These are phyloP conservation scores for Rubroshorea leprosula DNA, from an alignment of 345 rosid species.

Conservation along the genomic window DNA sequence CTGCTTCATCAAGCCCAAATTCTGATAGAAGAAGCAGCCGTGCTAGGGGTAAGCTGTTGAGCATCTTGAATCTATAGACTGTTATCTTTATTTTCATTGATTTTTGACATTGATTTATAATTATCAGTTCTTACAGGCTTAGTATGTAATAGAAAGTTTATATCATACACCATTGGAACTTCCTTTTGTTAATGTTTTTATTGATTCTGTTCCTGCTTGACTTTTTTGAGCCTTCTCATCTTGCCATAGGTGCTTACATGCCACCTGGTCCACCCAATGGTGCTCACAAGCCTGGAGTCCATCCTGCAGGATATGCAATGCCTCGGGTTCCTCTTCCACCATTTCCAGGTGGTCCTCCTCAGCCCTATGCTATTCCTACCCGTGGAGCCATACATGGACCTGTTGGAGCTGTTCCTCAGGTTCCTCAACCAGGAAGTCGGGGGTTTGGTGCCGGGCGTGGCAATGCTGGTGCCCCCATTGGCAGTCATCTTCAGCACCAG, in stretches of 20 bases:
- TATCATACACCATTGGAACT: too few relatives aligned
- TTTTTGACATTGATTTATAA: neutral
- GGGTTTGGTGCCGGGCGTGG: conserved; percentile 96
- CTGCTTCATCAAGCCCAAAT: conserved; percentile 46
- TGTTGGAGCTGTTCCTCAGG: conserved; percentile 88
- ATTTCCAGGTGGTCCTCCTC: conserved; percentile 79
- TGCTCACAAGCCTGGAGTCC: conserved; percentile 77
- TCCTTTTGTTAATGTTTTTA: too few relatives aligned
- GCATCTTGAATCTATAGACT: neutral
- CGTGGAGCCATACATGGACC: conserved; percentile 92
- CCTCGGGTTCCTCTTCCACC: conserved; percentile 78
- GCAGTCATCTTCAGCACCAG: conserved; percentile 83
- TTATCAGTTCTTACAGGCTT: too few relatives aligned
- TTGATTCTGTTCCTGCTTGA: neutral
- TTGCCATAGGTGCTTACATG: conserved; percentile 62
- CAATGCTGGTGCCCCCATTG: conserved; percentile 61
- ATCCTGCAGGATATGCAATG: conserved; percentile 82
- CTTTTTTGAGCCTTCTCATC: conserved; percentile 2
- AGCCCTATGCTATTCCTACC: conserved; percentile 94
- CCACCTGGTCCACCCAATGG: conserved; percentile 85
- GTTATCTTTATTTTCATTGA: neutral
- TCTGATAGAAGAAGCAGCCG: conserved; percentile 85
- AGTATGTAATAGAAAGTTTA: too few relatives aligned
- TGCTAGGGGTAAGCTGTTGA: conserved; percentile 53
- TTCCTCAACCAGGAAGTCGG: conserved; percentile 72